These are phyloP conservation scores for Cyberlindnera lachancei DNA, from an alignment of 805 yeast genomes.

Conservation along the genomic window DNA sequence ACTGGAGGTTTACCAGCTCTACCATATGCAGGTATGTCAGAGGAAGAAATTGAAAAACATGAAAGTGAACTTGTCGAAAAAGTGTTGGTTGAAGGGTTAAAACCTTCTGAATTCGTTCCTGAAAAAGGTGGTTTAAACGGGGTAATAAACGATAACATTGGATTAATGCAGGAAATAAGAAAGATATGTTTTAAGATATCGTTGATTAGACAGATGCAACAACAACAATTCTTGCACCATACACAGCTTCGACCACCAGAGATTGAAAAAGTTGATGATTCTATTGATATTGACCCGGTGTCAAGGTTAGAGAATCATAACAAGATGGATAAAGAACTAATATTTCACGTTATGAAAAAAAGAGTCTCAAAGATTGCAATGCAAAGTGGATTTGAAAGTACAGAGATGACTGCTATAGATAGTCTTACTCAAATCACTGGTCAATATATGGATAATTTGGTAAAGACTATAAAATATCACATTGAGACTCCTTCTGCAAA, in stretches of 20 bases:
- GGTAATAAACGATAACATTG: constrained; percentile 56
- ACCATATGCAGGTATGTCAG: constrained; percentile 42
- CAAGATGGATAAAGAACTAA: constrained; percentile 46
- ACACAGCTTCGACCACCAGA: constrained; percentile 68
- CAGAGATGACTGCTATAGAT: constrained; percentile 71
- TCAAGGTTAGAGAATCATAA: constrained; percentile 72
- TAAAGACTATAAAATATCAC: constrained; percentile 62
- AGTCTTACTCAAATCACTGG: constrained; percentile 80
- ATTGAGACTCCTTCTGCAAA: constrained; percentile 49
- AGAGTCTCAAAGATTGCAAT: constrained; percentile 73
- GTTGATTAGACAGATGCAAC: constrained; percentile 84
- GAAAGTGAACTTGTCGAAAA: constrained; percentile 38
- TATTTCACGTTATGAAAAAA: constrained; percentile 58
- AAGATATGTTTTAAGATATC: constrained; percentile 84
- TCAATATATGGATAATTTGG: constrained; percentile 66
- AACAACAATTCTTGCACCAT: constrained; percentile 66
- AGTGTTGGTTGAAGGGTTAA: constrained; percentile 28
- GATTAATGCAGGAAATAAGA: constrained; percentile 80
- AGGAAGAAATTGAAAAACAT: constrained; percentile 35
- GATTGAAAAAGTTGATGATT: constrained; percentile 49
- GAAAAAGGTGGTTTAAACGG: constrained; percentile 51
- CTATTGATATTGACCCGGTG: constrained; percentile 71
- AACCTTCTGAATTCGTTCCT: constrained; percentile 35
- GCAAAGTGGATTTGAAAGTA: constrained; percentile 87
- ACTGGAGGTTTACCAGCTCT: constrained; percentile 73